Evolutionary conservation across 805 yeast genomes (phyloP).

Genomic region (Saccharomycopsis selenospora): DNA sequence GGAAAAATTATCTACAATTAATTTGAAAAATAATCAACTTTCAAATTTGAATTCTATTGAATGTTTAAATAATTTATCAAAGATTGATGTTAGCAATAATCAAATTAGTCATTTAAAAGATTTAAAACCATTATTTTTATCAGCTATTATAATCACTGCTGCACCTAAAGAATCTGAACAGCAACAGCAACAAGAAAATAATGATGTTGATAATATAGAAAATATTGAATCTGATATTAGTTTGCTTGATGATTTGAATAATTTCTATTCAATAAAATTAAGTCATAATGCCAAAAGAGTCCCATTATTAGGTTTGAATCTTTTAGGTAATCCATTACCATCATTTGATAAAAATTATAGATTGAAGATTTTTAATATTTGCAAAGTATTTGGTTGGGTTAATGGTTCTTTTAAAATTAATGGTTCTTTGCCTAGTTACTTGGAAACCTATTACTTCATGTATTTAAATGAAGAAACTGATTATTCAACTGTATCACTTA

Average conservation of each 20-base stretch:
- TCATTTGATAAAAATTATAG: conserved; percentile 40
- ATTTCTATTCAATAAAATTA: conserved; percentile 35
- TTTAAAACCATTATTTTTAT: conserved; percentile 35
- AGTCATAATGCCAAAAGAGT: conserved; percentile 24
- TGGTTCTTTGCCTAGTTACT: conserved; percentile 55
- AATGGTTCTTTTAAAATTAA: conserved; percentile 42
- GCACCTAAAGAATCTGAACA: not conserved
- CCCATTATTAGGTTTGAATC: conserved; percentile 25
- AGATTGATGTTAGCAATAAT: conserved; percentile 48
- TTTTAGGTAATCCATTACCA: conserved; percentile 35
- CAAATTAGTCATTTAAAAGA: conserved; percentile 31
- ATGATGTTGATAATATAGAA: conserved; percentile 46
- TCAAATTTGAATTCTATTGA: conserved; percentile 39
- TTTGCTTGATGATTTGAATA: conserved; percentile 29
- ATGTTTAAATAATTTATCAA: conserved; percentile 36
- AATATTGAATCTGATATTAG: too few relatives aligned
- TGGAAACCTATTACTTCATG: conserved; percentile 48
- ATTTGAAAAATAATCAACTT: conserved; percentile 43
- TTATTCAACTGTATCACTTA: not conserved
- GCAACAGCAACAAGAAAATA: conserved; percentile 20
- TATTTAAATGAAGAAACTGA: conserved; percentile 42
- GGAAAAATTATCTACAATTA: conserved; percentile 38
- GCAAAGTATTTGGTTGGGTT: conserved; percentile 44
- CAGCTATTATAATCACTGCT: conserved; percentile 6
- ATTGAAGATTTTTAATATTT: conserved; percentile 47